Base-by-base conservation (phyloP, 2,329 filamentous ascomycete species). In the Ascochyta clinopodiicola region DNA sequence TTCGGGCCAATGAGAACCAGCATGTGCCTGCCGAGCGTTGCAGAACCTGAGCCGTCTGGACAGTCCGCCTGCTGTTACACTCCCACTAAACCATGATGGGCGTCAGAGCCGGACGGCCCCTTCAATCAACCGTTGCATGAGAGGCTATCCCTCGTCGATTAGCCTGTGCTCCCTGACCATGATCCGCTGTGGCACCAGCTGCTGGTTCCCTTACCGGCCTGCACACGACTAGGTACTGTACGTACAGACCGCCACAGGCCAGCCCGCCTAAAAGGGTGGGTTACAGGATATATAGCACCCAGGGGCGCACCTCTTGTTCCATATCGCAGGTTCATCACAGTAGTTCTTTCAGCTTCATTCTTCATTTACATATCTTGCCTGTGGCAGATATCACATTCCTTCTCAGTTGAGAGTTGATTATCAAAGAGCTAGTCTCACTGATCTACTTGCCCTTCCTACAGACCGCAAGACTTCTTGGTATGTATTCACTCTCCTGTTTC, bases 341-440 rank as follows among this genome's bases (percentile, higher is more conserved):
- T 61, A 62, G 47, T 62, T 60, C 54, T 65, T 58, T 51, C 54
- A 61, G 39, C 56, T 62, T 64, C 60, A 55, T 51, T 61, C 59
- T 64, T 60, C 55, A 56, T 55, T 66, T 56, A 60, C 53, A 52
- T 58, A 63, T 70, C 64, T 66, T 66, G 71, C 73, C 72, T 69
- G 72, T 64, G 73, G 73, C 73, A 73, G 68, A 68, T 65, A 67
- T 62, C 62, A 70, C 71, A 66, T 52, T 73, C 71, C 44, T 71
- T 72, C 59, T 43, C 21, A 52, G 42, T 59, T 62, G 59, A 61
- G 49, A 54, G 42, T 63, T 60, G 49, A 53, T 53, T 45, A 36
- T 51, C 47, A 34, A 67, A 63, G 64, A 67, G 59, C 64, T 64
- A 67, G 61, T 62, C 63, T 68, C 57, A 52, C 49, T 44, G 36